phyloP scores from a whole-genome alignment of 2,329 filamentous ascomycete genomes.

The Blastomyces parvus region DNA sequence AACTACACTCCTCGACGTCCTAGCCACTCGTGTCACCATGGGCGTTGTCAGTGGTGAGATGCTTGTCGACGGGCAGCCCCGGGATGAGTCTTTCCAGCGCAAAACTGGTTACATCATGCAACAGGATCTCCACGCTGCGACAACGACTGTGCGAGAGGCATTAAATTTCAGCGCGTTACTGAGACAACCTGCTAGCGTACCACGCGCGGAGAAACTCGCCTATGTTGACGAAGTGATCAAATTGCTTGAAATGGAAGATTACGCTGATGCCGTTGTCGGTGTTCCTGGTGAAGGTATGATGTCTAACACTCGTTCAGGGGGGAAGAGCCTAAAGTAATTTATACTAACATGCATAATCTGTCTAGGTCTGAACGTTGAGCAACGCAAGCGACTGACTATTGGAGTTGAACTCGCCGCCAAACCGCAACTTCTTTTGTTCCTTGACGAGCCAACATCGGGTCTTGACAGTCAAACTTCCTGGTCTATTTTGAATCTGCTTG shows the following conservation, averaged over 20 bases:
- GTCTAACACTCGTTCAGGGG: background rate
- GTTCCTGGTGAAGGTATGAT: constrained; percentile 67
- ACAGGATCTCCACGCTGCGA: constrained; percentile 47
- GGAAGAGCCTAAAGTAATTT: background rate
- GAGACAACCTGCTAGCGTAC: constrained; percentile 65
- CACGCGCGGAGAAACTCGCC: constrained; percentile 65
- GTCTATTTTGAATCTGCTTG: constrained; percentile 78
- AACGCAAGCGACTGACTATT: constrained; percentile 75
- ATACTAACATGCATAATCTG: constrained; percentile 10
- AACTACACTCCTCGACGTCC: constrained; percentile 75
- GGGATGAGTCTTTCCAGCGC: constrained; percentile 68
- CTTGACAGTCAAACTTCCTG: constrained; percentile 88
- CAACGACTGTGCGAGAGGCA: constrained; percentile 78
- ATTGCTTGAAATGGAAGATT: constrained; percentile 80
- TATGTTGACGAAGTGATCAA: constrained; percentile 89
- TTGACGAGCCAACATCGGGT: constrained; percentile 91
- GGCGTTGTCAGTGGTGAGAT: constrained; percentile 82
- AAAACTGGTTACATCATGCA: constrained; percentile 72
- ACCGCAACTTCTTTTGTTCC: constrained; percentile 76
- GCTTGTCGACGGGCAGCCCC: constrained; percentile 62
- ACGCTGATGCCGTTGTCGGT: constrained; percentile 83
- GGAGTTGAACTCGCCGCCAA: constrained; percentile 91
- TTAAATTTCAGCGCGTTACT: constrained; percentile 77
- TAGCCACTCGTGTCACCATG: constrained; percentile 78
- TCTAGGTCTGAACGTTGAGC: constrained; percentile 49